These are phyloP conservation scores for Vachellia pachyceras DNA, from an alignment of 306 rosid species.

Conservation along the genomic window DNA sequence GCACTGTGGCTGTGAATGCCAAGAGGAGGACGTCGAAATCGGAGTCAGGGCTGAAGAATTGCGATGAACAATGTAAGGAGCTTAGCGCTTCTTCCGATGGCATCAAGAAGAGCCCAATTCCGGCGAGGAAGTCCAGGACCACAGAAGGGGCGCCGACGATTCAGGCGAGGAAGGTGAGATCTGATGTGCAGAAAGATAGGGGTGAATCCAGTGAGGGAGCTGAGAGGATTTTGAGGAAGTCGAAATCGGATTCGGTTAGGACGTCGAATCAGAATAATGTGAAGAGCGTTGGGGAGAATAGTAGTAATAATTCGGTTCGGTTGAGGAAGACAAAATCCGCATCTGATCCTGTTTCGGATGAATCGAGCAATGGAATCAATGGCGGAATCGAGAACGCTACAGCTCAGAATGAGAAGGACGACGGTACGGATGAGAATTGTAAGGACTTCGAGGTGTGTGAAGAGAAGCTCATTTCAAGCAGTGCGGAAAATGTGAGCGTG, in stretches of 20 bases:
- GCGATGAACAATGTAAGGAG: slow-evolving; percentile 53
- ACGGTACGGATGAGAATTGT: slow-evolving; percentile 49
- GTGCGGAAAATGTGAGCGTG: slow-evolving; percentile 37
- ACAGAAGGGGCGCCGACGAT: slow-evolving; percentile 47
- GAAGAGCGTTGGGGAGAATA: slow-evolving; percentile 17
- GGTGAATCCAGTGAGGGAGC: slow-evolving; percentile 40
- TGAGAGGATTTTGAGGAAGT: slow-evolving; percentile 57
- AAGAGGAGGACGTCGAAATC: slow-evolving; percentile 82
- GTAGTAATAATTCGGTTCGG: slow-evolving; percentile 43
- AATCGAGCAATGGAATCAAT: slow-evolving; percentile 39
- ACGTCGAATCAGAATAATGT: not conserved
- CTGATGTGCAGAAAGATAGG: slow-evolving; percentile 37
- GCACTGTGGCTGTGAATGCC: slow-evolving; percentile 35
- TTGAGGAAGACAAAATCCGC: slow-evolving; percentile 56
- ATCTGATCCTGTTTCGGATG: slow-evolving; percentile 34
- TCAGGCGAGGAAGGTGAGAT: slow-evolving; percentile 57
- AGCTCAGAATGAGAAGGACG: slow-evolving; percentile 42
- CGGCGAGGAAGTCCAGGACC: slow-evolving; percentile 54
- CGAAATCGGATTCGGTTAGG: slow-evolving; percentile 53
- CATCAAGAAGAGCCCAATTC: slow-evolving; percentile 59
- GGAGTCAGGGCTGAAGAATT: slow-evolving; percentile 40
- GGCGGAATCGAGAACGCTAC: slow-evolving; percentile 50
- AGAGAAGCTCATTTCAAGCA: slow-evolving; percentile 57
- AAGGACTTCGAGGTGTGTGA: slow-evolving; percentile 61
- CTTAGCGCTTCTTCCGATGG: slow-evolving; percentile 51